A percentile compares a stretch with the other conserved stretches of the same genome.
Conservation (phyloP, 1,139 yeast species). For the Pichia sp. region DNA sequence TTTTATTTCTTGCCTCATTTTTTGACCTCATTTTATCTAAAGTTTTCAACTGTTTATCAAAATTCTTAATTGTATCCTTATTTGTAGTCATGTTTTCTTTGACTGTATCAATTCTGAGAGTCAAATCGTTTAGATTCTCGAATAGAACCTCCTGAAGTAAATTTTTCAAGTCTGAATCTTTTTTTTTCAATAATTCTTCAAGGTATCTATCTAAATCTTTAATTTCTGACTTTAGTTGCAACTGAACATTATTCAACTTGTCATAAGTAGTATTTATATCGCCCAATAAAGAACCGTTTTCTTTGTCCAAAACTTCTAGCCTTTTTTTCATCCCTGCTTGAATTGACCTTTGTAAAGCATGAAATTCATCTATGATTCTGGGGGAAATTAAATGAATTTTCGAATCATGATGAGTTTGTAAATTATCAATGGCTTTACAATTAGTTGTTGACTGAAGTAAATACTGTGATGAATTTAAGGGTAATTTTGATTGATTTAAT, state of each 20-base stretch:
- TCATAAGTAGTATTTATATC: slow-evolving; percentile 17
- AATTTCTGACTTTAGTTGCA: slow-evolving; percentile 15
- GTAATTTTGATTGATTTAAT: background rate
- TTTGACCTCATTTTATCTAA: slow-evolving; percentile 18
- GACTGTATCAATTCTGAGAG: slow-evolving; percentile 21
- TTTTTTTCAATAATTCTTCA: slow-evolving; percentile 14
- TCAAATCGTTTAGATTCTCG: slow-evolving; percentile 24
- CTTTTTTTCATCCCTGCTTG: slow-evolving; percentile 19
- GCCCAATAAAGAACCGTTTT: slow-evolving; percentile 19
- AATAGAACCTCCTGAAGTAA: slow-evolving; percentile 20
- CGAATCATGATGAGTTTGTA: background rate
- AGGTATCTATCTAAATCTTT: slow-evolving; percentile 16
- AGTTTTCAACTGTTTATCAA: slow-evolving; percentile 18
- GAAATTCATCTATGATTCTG: slow-evolving; percentile 9
- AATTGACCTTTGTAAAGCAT: slow-evolving; percentile 18
- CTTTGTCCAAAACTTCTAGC: slow-evolving; percentile 19
- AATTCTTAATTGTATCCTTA: slow-evolving; percentile 19
- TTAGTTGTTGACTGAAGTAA: background rate
- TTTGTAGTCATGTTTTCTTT: slow-evolving; percentile 16
- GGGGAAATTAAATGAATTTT: slow-evolving; percentile 11
- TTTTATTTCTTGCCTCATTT: slow-evolving; percentile 14
- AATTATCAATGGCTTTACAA: background rate
- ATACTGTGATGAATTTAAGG: background rate
- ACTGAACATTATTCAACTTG: slow-evolving; percentile 17
- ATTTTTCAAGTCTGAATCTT: slow-evolving; percentile 15